phyloP scores from a whole-genome alignment of 2,329 filamentous ascomycete genomes.

The Neonectria faginata region DNA sequence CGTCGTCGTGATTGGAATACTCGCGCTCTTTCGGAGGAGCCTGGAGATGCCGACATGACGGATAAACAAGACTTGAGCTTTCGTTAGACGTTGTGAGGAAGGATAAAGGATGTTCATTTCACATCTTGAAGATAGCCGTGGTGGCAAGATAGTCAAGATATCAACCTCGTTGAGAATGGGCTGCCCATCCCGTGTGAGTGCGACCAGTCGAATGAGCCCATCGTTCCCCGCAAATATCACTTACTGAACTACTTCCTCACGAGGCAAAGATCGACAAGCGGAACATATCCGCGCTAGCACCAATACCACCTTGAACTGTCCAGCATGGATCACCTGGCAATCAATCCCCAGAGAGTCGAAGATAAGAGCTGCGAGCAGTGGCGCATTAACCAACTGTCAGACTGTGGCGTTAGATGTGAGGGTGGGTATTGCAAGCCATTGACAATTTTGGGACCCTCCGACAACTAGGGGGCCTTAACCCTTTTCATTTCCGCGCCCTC shows the following conservation, averaged over 20 bases:
- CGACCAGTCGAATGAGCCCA: not conserved
- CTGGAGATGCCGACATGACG: constrained; percentile 15
- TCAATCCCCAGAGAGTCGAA: not conserved
- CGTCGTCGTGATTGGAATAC: not conserved
- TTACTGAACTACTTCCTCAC: not conserved
- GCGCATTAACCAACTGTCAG: not conserved
- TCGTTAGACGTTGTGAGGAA: constrained; percentile 11
- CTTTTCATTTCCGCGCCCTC: constrained; percentile 3
- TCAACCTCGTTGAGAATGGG: not conserved
- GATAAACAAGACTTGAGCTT: constrained; percentile 9
- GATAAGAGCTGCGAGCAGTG: not conserved
- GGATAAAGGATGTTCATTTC: not conserved
- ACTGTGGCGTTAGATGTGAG: not conserved
- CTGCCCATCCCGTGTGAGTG: not conserved
- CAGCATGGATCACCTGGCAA: not conserved
- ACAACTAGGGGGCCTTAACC: not conserved
- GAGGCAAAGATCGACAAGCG: not conserved
- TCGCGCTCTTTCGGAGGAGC: not conserved
- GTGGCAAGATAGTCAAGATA: not conserved
- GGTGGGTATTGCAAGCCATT: constrained; percentile 5
- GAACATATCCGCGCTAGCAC: not conserved
- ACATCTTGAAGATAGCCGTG: not conserved
- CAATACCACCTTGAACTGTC: not conserved
- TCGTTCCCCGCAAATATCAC: not conserved
- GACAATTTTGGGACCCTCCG: constrained; percentile 4